Evolutionary conservation across 148 eudicot species (phyloP).

Genomic region (Spergularia bocconei): DNA sequence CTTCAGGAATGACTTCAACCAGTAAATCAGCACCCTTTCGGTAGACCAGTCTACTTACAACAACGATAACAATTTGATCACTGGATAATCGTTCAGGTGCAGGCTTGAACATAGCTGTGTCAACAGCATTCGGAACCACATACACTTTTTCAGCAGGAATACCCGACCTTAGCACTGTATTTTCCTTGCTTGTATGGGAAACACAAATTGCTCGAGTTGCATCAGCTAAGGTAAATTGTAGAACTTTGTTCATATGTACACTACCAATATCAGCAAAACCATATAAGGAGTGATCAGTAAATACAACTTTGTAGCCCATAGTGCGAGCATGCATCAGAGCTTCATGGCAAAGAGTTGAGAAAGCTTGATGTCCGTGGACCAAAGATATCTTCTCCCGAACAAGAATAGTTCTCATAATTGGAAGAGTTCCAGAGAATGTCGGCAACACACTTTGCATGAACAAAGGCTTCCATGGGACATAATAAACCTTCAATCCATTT

Average conservation of each 20-base stretch:
- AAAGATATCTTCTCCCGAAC: conserved; percentile 80
- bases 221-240: conserved; percentile 93
- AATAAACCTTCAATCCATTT: conserved; percentile 83
- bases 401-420: conserved; percentile 76
- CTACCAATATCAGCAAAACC: conserved; percentile 97
- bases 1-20: conserved; percentile 98
- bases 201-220: conserved; percentile 92
- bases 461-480: conserved; percentile 93
- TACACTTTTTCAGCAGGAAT: conserved; percentile 84
- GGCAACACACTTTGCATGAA: conserved; percentile 92
- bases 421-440: conserved; percentile 85
- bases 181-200: conserved; percentile 98
- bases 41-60: conserved; percentile 92
- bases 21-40: conserved; percentile 97
- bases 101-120: conserved; percentile 95
- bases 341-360: conserved; percentile 96
- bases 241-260: conserved; percentile 95
- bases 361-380: conserved; percentile 99
- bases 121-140: conserved; percentile 97
- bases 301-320: conserved; percentile 94
- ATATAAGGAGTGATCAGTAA: conserved; percentile 97
- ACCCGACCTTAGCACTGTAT: conserved; percentile 89
- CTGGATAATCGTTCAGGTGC: conserved; percentile 58
- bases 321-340: conserved; percentile 98
- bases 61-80: conserved; percentile 77